Evolutionary conservation across 2,329 filamentous ascomycete genomes (phyloP), one percentile per base, ranked within the genome.

Genomic region (Dothidotthia symphoricarpi): DNA sequence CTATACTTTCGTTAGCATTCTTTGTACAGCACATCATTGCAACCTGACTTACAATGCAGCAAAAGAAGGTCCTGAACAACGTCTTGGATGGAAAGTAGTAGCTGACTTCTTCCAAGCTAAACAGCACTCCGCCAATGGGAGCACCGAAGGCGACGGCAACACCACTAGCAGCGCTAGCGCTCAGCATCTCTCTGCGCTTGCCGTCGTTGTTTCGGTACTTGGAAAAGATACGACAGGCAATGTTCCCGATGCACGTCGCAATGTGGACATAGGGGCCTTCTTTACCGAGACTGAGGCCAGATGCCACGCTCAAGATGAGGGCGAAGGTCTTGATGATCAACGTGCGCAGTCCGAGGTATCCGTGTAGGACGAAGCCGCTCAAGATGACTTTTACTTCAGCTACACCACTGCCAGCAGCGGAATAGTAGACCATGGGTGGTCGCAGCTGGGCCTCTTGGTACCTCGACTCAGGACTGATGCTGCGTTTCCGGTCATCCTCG

Each of bases 51-150:
- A 86, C 84, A 55, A 97, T 97, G 67, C 91, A 97, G 72, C 91
- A 97, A 69, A 97, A 97, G 68, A 98, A 98, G 0, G 93, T 97
- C 36, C 93, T 77, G 72, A 98, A 98, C 7, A 98, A 77, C 0
- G 91, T 97, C 71, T 98, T 97, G 5, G 91, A 88, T 0, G 93
- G 91, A 64, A 97, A 97, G 68, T 97, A 97, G 67, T 97, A 97
- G 53, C 87, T 83, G 46, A 97, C 90, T 75, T 97, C 93, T 68
- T 98, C 93, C 19, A 97, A 69, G 24, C 88, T 89, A 67, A 97
- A 97, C 3, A 97, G 75, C 1, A 96, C 89, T 35, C 91, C 91
- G 7, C 89, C 88, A 28, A 86, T 82, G 1, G 91, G 91, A 1
- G 91, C 89, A 25, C 91, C 91, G 63, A 97, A 97, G 10, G 91